Conservation (phyloP, 148 eudicot genomes). For the Heliosperma pusillum region DNA sequence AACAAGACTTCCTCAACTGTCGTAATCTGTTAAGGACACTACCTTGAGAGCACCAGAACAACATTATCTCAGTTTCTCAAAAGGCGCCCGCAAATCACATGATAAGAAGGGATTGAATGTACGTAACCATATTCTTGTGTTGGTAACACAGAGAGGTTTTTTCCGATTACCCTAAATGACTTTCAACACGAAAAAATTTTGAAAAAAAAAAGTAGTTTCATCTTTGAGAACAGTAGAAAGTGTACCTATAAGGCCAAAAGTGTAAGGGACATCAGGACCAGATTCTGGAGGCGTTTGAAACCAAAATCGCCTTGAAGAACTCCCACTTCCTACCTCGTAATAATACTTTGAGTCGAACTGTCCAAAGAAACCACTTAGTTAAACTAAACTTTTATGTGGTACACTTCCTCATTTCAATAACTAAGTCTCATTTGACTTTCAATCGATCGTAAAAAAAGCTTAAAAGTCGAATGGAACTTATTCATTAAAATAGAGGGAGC, state of each 20-base stretch:
- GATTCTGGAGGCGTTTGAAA: constrained; percentile 64
- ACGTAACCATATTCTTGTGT: neutral
- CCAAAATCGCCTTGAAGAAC: constrained; percentile 61
- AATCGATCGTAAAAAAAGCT: neutral
- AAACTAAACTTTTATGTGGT: neutral
- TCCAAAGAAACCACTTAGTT: constrained; percentile 1
- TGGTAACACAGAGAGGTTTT: neutral
- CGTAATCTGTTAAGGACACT: no score
- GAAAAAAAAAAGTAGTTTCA: no score
- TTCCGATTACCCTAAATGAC: neutral
- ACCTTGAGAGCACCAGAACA: neutral
- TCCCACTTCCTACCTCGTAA: constrained; percentile 62
- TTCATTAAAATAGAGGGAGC: neutral
- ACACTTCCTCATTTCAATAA: neutral
- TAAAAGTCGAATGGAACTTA: neutral
- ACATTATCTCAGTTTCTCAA: neutral
- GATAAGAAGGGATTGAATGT: neutral
- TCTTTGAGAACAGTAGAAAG: neutral
- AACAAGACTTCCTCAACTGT: no score
- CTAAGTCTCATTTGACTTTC: neutral
- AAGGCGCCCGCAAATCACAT: neutral
- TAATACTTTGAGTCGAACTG: constrained; percentile 75
- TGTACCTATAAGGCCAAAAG: constrained; percentile 85
- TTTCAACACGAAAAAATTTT: no score
- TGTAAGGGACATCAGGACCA: constrained; percentile 84